Base-by-base conservation (phyloP, 1,284 basidiomycete genomes). In the Fomitiporia mediterranea region DNA sequence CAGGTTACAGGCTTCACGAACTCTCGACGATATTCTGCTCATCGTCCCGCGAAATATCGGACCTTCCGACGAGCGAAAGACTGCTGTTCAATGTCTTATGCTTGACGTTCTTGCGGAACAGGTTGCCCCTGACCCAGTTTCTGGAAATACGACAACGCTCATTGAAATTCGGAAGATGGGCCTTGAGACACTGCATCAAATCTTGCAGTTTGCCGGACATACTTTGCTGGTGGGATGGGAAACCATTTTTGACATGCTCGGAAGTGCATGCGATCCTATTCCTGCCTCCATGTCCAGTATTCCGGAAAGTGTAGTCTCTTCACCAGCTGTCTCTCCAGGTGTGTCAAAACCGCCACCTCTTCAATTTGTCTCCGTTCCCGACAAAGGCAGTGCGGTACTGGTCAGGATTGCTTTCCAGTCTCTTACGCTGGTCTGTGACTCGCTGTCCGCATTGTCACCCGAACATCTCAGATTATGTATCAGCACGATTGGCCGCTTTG, bases 351-450 rank as follows among this genome's bases (percentile, higher is more conserved):
- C 82, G 0, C 66, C 76, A 8, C 73, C 76, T 0, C 67, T 86
- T 2, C 82, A 80, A n/a, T 78, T 73, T 60, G 72, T 50, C 13
- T 9, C 34, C 5, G 21, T 76, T 1, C 79, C 70, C 53, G 87
- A 89, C 65, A 88, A 81, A 65, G 81, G 78, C 49, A 83, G 83
- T 58, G 78, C 76, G 0, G 73, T 78, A 0, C 76, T 92, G 6
- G 82, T 94, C 59, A 89, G 94, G 70, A 90, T 94, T 44, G 94
- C 93, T 0, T 98, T 98, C 71, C 91, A 95, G 56, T 95, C 92
- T 0, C 73, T 99, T 60, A 98, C 93, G 11, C 75, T 99, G 3
- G 92, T 98, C 35, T 98, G 94, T 67, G 94, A 99, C 68, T 91
- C 93, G 5, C 80, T 98, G 4, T 84, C 91, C 0, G 81, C 82